These are phyloP conservation scores for Sporobolomyces pararoseus DNA, from an alignment of 768 basidiomycete species.

Conservation along the genomic window DNA sequence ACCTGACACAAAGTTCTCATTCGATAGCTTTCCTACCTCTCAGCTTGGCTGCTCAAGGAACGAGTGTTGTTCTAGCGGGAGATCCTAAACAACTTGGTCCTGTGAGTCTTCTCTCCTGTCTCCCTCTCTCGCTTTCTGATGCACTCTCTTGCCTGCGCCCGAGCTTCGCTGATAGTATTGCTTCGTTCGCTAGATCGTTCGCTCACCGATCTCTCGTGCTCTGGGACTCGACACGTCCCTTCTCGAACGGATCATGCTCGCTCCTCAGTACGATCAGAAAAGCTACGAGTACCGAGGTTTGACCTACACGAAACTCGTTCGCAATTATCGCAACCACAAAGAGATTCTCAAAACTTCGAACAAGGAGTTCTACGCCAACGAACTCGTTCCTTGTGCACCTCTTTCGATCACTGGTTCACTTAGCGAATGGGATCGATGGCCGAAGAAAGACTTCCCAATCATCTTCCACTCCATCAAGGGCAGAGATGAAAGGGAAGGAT, in stretches of 20 bases:
- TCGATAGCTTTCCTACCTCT: conserved; percentile 26
- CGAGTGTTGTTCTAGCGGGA: conserved; percentile 47
- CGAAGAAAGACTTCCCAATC: conserved; percentile 45
- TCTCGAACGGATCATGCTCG: conserved; percentile 48
- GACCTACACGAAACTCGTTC: conserved; percentile 31
- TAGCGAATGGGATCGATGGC: conserved; percentile 45
- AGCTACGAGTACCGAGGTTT: not conserved
- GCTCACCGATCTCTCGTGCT: conserved; percentile 41
- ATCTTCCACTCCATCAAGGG: conserved; percentile 45
- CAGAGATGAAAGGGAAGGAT: conserved; percentile 48
- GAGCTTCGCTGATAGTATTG: not conserved
- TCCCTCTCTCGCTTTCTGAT: too few species aligned
- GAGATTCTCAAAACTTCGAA: conserved; percentile 48
- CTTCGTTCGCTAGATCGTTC: conserved; percentile 29
- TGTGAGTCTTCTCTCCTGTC: conserved; percentile 19
- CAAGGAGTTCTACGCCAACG: conserved; percentile 48
- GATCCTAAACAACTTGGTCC: conserved; percentile 51
- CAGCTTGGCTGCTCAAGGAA: not conserved
- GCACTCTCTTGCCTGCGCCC: not conserved
- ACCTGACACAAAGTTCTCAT: not conserved
- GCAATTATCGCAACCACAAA: conserved; percentile 49
- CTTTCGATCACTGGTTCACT: conserved; percentile 4
- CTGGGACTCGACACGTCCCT: conserved; percentile 47
- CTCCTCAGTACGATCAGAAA: conserved; percentile 40
- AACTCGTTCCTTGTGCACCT: conserved; percentile 43